phyloP scores from a whole-genome alignment of 2,329 filamentous ascomycete species.

The Scytalidium lignicola region DNA sequence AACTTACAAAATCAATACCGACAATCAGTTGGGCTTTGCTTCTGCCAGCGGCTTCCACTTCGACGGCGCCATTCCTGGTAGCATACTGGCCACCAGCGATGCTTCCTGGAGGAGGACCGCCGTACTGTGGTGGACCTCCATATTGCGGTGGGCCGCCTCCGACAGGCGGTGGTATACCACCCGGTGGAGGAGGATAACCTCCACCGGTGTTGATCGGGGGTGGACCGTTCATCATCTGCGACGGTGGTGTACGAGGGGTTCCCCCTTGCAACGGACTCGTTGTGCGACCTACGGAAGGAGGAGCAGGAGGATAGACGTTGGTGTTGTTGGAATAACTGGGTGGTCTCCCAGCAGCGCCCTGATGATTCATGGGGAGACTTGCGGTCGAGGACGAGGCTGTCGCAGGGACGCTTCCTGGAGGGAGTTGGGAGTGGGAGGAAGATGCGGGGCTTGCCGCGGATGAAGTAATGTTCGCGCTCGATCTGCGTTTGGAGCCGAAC shows the following conservation, averaged over 20 bases:
- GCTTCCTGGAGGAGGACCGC: slow-evolving; percentile 17
- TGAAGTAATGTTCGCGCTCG: slow-evolving; percentile 51
- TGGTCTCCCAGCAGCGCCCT: slow-evolving; percentile 53
- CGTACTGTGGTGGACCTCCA: slow-evolving; percentile 24
- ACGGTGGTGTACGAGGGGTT: slow-evolving; percentile 26
- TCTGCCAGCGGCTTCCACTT: slow-evolving; percentile 82
- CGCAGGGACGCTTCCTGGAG: slow-evolving; percentile 34
- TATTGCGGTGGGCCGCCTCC: slow-evolving; percentile 27
- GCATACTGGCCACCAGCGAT: slow-evolving; percentile 24
- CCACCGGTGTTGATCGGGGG: slow-evolving; percentile 64
- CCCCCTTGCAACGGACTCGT: slow-evolving; percentile 30
- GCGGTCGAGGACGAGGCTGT: slow-evolving; percentile 44
- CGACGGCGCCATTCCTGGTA: slow-evolving; percentile 45
- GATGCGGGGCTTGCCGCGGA: slow-evolving; percentile 28
- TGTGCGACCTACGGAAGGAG: slow-evolving; percentile 45
- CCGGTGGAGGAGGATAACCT: slow-evolving; percentile 53
- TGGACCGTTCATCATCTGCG: slow-evolving; percentile 47
- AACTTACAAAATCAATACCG: slow-evolving; percentile 91
- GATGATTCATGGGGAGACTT: slow-evolving; percentile 59
- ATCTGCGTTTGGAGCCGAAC: slow-evolving; percentile 72
- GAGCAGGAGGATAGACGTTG: slow-evolving; percentile 44
- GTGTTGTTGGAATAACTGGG: slow-evolving; percentile 59
- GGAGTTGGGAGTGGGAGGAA: slow-evolving; percentile 18
- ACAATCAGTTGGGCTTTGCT: slow-evolving; percentile 98
- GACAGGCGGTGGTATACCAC: slow-evolving; percentile 17